Evolutionary conservation across 2,329 filamentous ascomycete genomes (phyloP), one percentile per base, ranked within the genome.

Genomic region (Aspergillus japonicus): DNA sequence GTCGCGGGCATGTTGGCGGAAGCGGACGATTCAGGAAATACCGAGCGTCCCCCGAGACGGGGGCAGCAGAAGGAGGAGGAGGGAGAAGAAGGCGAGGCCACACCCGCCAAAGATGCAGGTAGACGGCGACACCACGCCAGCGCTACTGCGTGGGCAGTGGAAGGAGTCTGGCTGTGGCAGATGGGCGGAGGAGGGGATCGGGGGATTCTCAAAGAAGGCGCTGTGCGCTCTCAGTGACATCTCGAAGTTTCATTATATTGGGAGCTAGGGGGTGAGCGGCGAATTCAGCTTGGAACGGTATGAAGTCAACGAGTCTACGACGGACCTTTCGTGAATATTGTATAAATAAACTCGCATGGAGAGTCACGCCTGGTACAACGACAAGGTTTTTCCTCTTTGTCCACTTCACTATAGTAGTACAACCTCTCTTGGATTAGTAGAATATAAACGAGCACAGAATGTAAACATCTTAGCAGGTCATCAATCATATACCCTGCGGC

Each of bases 161-260:
- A 98, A 75, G 93, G 92, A 1, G 78, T 97, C 16, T 97, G 94
- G 93, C 75, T 96, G 62, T 93, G 91, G 91, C 65, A 89, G 82
- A 71, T 89, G 82, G 90, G 90, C 71, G 85, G 77, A 77, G 82
- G 79, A 75, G 73, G 77, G 24, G 76, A 78, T 62, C 68, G 77
- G 53, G 75, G 77, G 1, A 65, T 80, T 5, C 61, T 74, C 59
- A 77, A 77, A 62, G 71, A 73, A 21, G 69, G 71, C 2, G 62
- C 67, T 11, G 58, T 70, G 59, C 70, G 72, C 19, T 69, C 72
- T 14, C 64, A 67, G 51, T 73, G 67, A 31, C 14, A 35, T 26
- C 47, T 1, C 12, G 8, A 16, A 11, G 12, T 23, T 53, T 10
- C 33, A 2, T 23, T n/a, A 11, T 12, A 8, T 19, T 42, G 2